Base-by-base conservation (phyloP, 2,329 filamentous ascomycete species). In the Dendrostoma leiphaemia region DNA sequence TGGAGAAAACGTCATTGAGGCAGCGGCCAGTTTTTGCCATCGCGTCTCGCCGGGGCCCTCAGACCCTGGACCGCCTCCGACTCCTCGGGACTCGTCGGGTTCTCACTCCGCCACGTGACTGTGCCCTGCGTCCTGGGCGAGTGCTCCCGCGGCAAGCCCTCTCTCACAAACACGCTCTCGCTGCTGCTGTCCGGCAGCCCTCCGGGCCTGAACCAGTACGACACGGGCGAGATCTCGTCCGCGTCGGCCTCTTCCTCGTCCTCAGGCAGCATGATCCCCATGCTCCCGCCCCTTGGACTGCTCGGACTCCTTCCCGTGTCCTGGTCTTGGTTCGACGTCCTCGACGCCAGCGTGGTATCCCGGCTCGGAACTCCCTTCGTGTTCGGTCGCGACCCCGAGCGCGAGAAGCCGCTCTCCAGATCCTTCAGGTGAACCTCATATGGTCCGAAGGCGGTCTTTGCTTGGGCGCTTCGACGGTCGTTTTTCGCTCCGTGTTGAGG, bases 361-460 rank as follows among this genome's bases (percentile, higher is more conserved):
- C 51, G 46, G 15, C 50, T 46, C 19, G 53, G 49, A 17, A 40
- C 35, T 21, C 53, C 38, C 26, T 47, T 29, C 10, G 49, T 26
- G 46, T n/a, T 32, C 38, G 15, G 15, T 2, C 5, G 23, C 2
- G 13, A 9, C 12, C 31, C 31, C 54, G 60, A n/a, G 44, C n/a
- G n/a, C 15, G 60, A 44, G 21, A 26, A 29, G 3, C 61, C 65
- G 4, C 57, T 51, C 47, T 73, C 70, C 8, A 72, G 49, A 28
- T 72, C 68, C 21, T 67, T 63, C 6, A 75, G 61, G 3, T 70
- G 71, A 10, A 74, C 60, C 26, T 76, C 73, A 24, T 67, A 64
- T 4, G 67, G 68, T 0, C 68, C 72, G 46, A 67, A 70, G 1
- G 62, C 68, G 2, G 67, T 68, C 63, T 69, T 70, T 10, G 54